phyloP scores from a whole-genome alignment of 495 filamentous ascomycete genomes.

The Penicillium atrosanguineum region DNA sequence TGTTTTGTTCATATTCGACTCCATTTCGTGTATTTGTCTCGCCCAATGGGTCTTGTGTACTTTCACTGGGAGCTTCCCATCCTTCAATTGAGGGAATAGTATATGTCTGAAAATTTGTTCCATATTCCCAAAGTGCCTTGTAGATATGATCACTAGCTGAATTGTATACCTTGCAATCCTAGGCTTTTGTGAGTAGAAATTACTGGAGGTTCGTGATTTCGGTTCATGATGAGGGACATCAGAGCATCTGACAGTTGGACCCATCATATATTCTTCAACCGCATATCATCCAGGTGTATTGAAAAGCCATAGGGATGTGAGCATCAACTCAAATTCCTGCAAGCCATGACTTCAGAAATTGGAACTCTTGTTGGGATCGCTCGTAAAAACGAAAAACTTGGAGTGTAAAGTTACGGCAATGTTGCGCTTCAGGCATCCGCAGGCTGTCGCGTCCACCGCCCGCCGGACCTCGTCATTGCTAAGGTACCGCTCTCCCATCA shows the following conservation, averaged over 20 bases:
- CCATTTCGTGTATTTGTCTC: conserved; percentile 6
- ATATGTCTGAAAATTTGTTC: neutral
- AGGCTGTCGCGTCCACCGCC: conserved; percentile 34
- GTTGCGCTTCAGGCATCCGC: conserved; percentile 26
- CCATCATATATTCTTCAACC: no score
- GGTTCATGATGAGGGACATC: no score
- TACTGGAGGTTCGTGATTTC: no score
- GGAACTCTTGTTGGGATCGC: neutral
- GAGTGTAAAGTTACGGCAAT: conserved; percentile 7
- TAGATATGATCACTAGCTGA: no score
- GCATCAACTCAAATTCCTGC: no score
- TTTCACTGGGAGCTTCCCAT: neutral
- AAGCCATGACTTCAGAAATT: neutral
- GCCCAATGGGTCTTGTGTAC: neutral
- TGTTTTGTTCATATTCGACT: conserved; percentile 39
- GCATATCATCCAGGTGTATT: no score
- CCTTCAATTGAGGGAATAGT: neutral
- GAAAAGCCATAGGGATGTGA: no score
- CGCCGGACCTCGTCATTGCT: conserved; percentile 30
- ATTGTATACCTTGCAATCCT: no score
- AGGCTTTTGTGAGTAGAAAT: no score
- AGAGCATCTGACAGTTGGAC: no score
- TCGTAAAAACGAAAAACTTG: neutral
- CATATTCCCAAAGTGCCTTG: neutral
- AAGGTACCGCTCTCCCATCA: conserved; percentile 14